phyloP scores from a whole-genome alignment of 768 basidiomycete species.

The Mycena kentingensis region DNA sequence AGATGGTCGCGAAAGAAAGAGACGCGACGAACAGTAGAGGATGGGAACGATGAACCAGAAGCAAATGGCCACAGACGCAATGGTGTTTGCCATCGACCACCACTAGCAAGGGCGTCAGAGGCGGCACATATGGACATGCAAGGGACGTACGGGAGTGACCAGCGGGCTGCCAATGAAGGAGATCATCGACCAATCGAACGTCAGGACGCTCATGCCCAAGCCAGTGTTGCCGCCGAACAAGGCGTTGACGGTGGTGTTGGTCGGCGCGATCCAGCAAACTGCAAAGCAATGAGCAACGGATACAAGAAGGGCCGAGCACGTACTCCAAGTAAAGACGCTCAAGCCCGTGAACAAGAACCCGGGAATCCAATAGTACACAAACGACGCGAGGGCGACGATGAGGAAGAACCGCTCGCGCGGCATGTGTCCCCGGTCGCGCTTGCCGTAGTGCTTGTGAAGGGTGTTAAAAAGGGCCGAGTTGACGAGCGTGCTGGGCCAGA shows the following conservation, averaged over 20 bases:
- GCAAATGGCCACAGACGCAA: conserved; percentile 61
- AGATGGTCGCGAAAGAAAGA: not conserved
- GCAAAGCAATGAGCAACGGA: not conserved
- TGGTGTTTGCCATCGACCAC: conserved; percentile 82
- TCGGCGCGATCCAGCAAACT: conserved; percentile 81
- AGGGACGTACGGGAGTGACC: conserved; percentile 67
- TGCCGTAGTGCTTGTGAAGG: conserved; percentile 74
- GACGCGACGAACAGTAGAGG: conserved; percentile 60
- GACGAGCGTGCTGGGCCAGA: conserved; percentile 88
- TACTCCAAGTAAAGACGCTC: conserved; percentile 77
- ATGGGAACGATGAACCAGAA: conserved; percentile 79
- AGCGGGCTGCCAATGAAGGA: conserved; percentile 74
- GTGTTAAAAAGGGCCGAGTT: conserved; percentile 87
- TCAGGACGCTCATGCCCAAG: conserved; percentile 78
- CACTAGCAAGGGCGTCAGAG: conserved; percentile 47
- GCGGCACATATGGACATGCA: not conserved
- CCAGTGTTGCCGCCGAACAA: conserved; percentile 73
- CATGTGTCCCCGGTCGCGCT: conserved; percentile 67
- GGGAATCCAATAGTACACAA: conserved; percentile 77
- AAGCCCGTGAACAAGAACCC: conserved; percentile 85
- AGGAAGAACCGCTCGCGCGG: conserved; percentile 80
- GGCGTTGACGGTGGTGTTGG: conserved; percentile 67
- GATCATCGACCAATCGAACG: conserved; percentile 86
- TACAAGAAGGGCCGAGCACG: not conserved
- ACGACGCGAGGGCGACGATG: conserved; percentile 57